Evolutionary conservation across 257 asterid genomes (phyloP), one percentile per base, ranked within the genome.

Genomic region (Cinchona pubescens): DNA sequence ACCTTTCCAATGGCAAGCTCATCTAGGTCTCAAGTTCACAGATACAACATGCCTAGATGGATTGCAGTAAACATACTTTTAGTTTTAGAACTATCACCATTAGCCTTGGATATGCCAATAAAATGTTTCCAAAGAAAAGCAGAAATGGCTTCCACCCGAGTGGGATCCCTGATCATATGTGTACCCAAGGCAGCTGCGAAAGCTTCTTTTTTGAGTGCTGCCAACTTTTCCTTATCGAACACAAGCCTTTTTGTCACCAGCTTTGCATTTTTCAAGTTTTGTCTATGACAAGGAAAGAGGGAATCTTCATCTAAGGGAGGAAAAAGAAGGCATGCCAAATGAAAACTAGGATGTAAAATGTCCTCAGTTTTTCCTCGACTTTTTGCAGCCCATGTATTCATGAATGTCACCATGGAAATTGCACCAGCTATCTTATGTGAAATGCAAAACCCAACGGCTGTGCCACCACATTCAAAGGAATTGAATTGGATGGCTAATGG

Each of bases 121-220:
- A 80, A 34, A 23, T 74, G 71, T 42, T 60, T 72, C 88, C 87
- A 86, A 21, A 88, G 32, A 34, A 72, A 85, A 13, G 86, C 79
- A 0, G 86, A 78, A 16, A 86, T 74, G 14, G 79, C 78, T 76
- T 85, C 91, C 10, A 86, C 83, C 19, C 89, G 71, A 32, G 85
- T 83, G 2, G 86, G 87, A 69, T 79, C 35, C 58, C 48, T 46
- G 45, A 48, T 30, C 18, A n/a, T n/a, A n/a, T 23, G 16, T 11
- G 78, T 75, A 55, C 70, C 71, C 1, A 6, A 9, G 3, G 53
- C 12, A 7, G 69, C 46, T 1, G 67, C 15, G 27, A 61, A 56
- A 23, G 76, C 76, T 1, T n/a, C 19, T 62, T 63, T 53, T 43
- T 75, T 80, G 1, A 82, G 78, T 1, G 37, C 71, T 4, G 45